Evolutionary conservation across 805 yeast genomes (phyloP), one percentile per base, ranked within the genome.

Genomic region (Vanderwaltozyma yarrowii): DNA sequence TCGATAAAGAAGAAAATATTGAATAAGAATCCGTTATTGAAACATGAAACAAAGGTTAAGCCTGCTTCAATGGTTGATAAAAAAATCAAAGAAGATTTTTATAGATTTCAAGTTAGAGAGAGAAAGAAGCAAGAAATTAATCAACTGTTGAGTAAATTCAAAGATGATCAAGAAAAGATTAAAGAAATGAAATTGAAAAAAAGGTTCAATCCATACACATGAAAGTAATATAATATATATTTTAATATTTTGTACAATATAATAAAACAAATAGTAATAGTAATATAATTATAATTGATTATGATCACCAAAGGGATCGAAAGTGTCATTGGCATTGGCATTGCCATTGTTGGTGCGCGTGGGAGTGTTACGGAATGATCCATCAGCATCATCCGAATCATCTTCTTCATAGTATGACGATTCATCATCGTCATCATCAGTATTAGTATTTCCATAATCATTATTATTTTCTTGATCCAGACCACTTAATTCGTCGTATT

Each of bases 31-130:
- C 64, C 64, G 33, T 34, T 59, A 29, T 47, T 57, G 13, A 59
- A 56, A 36, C 54, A 56, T 41, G 56, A 54, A 32, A 45, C 32
- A 32, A 50, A 49, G 27, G 40, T 38, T 17, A 46, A 33, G 24
- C 46, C 51, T 29, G 45, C 47, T 13, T 36, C 55, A 0, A 77
- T 45, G 83, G 83, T 44, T 68, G 86, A 29, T 47, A 67, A 71
- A 64, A 77, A 80, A 60, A 76, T 72, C 60, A 85, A 88, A 67
- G 71, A 73, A 47, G 97, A 94, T 63, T 92, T 92, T 68, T 92
- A 92, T 68, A 72, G 95, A 52, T 92, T 88, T 75, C 99, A 92
- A 66, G 74, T 92, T 49, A 78, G 99, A 62, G 95, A 92, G 59
- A 74, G 76, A 54, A 89, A 88, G 72, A 92, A 92, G 68, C 75